Conservation (phyloP, 495 filamentous ascomycete species). For the Neurospora cerealis region DNA sequence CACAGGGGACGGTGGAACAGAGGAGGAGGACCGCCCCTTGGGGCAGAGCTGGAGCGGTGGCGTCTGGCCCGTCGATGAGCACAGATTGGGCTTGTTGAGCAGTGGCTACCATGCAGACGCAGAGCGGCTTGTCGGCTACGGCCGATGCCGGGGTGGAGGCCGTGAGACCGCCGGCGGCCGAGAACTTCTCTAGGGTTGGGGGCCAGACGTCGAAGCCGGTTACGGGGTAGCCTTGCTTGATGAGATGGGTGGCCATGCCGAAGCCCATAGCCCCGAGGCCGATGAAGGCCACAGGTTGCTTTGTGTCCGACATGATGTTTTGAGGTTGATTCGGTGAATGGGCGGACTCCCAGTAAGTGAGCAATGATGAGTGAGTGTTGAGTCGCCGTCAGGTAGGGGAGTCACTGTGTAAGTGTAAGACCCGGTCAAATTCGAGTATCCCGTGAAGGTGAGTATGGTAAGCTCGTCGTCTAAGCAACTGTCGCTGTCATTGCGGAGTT, state of each 20-base stretch:
- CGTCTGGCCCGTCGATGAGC: constrained; percentile 50
- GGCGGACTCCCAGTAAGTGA: neutral
- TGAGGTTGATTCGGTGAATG: neutral
- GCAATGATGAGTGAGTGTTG: neutral
- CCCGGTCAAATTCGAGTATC: neutral
- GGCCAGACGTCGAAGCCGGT: constrained; percentile 69
- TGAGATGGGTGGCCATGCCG: constrained; percentile 72
- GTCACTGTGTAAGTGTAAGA: neutral
- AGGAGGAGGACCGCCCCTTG: constrained; percentile 54
- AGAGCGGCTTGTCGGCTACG: constrained; percentile 48
- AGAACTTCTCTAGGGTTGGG: constrained; percentile 62
- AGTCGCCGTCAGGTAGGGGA: neutral
- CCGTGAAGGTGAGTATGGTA: neutral
- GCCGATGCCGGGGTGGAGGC: constrained; percentile 54
- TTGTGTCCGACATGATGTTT: constrained; percentile 22
- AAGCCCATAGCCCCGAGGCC: constrained; percentile 87
- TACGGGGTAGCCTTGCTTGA: constrained; percentile 57
- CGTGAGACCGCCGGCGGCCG: constrained; percentile 51
- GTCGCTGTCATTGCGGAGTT: neutral
- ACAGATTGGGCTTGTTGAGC: constrained; percentile 57
- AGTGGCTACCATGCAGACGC: constrained; percentile 75
- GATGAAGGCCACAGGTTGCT: constrained; percentile 60
- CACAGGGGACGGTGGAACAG: constrained; percentile 65
- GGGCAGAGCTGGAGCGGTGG: constrained; percentile 47
- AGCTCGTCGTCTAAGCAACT: neutral